Evolutionary conservation across 345 rosid species (phyloP).

Genomic region (Atalantia buxifolia): DNA sequence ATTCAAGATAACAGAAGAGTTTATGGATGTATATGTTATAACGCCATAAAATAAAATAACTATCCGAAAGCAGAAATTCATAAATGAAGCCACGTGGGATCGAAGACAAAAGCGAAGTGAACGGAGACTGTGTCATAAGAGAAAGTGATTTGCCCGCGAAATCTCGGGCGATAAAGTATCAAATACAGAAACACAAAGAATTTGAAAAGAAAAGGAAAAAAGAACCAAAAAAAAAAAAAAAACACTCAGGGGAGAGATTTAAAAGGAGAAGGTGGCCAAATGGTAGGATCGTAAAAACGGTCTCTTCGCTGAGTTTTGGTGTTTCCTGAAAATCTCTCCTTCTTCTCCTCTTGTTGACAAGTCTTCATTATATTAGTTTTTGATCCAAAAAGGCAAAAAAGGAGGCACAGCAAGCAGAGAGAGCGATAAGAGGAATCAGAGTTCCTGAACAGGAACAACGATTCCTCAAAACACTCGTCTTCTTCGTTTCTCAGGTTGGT

Average conservation of each 20-base stretch:
- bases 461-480: conserved; percentile 5
- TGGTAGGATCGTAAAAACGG: neutral
- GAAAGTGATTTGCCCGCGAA: conserved; percentile 6
- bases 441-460: conserved; percentile 16
- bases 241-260: conserved; percentile 12
- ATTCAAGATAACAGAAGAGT: too few relatives aligned
- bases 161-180: conserved; percentile 7
- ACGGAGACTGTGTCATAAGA: neutral
- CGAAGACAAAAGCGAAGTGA: neutral
- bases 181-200: neutral
- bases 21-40: neutral
- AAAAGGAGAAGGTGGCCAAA: conserved; percentile 19
- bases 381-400: too few relatives aligned
- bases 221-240: neutral
- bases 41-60: neutral
- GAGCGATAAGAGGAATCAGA: conserved; percentile 8
- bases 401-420: conserved; percentile 2
- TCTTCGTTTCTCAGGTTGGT: conserved; percentile 3
- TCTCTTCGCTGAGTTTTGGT: neutral
- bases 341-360: too few relatives aligned
- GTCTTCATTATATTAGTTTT: too few relatives aligned
- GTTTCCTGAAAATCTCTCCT: neutral
- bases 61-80: neutral
- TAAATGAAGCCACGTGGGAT: conserved; percentile 3
- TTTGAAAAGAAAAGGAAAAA: neutral